Conservation (phyloP, 2,329 filamentous ascomycete genomes). For the Hypoxylon sp. region DNA sequence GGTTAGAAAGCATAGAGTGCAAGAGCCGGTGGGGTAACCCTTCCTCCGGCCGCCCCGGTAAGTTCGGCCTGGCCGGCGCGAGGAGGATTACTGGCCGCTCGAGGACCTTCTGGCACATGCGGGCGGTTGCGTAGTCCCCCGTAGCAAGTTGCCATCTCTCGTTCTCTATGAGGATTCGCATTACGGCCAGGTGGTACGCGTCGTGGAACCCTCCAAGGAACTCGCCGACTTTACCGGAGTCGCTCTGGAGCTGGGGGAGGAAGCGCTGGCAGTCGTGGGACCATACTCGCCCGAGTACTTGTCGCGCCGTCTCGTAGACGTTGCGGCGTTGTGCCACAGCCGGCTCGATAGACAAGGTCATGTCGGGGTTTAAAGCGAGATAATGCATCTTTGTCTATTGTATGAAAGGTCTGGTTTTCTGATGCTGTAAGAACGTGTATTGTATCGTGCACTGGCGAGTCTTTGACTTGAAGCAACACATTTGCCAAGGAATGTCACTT, state of each 20-base stretch:
- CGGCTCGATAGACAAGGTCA: not conserved
- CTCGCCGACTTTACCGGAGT: not conserved
- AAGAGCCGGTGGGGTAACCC: not conserved
- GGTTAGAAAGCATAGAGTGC: not conserved
- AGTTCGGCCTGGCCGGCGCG: not conserved
- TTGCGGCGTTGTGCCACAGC: not conserved
- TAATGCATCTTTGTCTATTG: not conserved
- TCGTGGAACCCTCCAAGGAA: not conserved
- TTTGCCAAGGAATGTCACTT: no score
- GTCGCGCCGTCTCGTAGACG: not conserved
- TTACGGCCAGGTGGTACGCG: not conserved
- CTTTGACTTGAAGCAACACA: not conserved
- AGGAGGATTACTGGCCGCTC: not conserved
- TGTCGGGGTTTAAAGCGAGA: not conserved
- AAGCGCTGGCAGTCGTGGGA: not conserved
- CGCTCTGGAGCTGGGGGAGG: not conserved
- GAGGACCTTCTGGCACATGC: not conserved
- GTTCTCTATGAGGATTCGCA: not conserved
- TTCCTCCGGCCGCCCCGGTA: not conserved
- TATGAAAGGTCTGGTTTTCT: not conserved
- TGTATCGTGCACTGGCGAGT: not conserved
- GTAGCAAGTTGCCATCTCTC: not conserved
- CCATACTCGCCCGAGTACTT: not conserved
- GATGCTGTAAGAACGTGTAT: no score
- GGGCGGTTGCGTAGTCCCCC: not conserved